A percentile compares a stretch with the other conserved stretches of the same genome.
phyloP scores from a whole-genome alignment of 2,329 filamentous ascomycete species.

The Trichoderma sp. region DNA sequence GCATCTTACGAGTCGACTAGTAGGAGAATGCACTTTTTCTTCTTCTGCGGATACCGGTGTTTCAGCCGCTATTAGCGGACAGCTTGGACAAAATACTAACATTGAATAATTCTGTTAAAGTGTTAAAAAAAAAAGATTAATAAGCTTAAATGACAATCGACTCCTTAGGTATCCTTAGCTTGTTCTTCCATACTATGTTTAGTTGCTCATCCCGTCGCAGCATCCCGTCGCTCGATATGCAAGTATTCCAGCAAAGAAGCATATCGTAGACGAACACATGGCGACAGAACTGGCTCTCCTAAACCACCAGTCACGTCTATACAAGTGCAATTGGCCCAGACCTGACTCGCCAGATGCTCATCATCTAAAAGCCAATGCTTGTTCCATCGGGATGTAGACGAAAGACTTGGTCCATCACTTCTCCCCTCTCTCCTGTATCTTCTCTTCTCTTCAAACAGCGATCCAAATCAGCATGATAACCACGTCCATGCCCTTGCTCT shows the following conservation, averaged over 20 bases:
- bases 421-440: not conserved
- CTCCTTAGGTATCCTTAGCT: conserved; percentile 16
- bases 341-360: not conserved
- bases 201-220: not conserved
- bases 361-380: not conserved
- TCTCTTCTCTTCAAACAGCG: conserved; percentile 51
- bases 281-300: not conserved
- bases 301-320: conserved; percentile 18
- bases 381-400: not conserved
- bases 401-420: not conserved
- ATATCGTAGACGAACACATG: not conserved
- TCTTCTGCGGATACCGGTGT: not conserved
- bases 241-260: conserved; percentile 19
- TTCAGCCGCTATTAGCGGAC: not conserved
- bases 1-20: not conserved
- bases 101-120: not conserved
- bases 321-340: not conserved
- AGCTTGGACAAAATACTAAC: not conserved
- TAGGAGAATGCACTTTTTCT: not conserved
- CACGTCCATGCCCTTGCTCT: conserved; percentile 67
- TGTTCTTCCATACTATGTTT: conserved; percentile 14
- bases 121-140: not conserved
- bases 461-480: conserved; percentile 80
- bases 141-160: conserved; percentile 17
- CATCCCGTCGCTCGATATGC: conserved; percentile 2